phyloP scores from a whole-genome alignment of 768 basidiomycete genomes.

The Cubamyces lactineus region DNA sequence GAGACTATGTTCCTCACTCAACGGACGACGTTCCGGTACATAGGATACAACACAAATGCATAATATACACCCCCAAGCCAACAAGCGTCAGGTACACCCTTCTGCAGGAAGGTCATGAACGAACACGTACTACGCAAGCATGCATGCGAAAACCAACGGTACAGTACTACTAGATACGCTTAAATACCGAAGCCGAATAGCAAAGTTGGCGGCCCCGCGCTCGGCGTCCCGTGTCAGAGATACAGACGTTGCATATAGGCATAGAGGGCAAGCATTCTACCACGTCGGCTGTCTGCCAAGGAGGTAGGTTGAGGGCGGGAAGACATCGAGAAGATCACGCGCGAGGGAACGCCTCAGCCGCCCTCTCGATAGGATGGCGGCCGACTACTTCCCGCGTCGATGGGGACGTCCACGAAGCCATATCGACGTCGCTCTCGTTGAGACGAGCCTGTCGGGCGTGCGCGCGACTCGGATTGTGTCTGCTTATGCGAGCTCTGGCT shows the following conservation, averaged over 20 bases:
- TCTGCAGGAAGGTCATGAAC: background rate
- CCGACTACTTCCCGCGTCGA: constrained; percentile 13
- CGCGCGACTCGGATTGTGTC: background rate
- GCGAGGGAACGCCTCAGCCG: background rate
- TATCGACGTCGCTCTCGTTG: constrained; percentile 7
- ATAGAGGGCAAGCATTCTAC: background rate
- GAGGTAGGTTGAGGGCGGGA: background rate
- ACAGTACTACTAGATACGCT: background rate
- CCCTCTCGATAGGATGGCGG: constrained; percentile 16
- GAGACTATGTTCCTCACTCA: no score
- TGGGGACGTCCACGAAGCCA: constrained; percentile 20
- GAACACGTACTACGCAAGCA: background rate
- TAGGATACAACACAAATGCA: no score
- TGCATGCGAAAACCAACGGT: background rate
- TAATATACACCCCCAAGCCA: background rate
- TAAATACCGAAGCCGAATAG: background rate
- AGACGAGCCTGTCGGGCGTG: background rate
- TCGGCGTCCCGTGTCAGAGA: background rate
- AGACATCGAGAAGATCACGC: background rate
- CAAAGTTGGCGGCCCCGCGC: constrained; percentile 1
- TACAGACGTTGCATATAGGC: background rate
- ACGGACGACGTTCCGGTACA: no score
- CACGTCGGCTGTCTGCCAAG: no score
- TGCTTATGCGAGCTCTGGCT: background rate
- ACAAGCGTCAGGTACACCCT: background rate